These are phyloP conservation scores for Hanseniaspora guilliermondii DNA, from an alignment of 805 yeast species.

Conservation along the genomic window DNA sequence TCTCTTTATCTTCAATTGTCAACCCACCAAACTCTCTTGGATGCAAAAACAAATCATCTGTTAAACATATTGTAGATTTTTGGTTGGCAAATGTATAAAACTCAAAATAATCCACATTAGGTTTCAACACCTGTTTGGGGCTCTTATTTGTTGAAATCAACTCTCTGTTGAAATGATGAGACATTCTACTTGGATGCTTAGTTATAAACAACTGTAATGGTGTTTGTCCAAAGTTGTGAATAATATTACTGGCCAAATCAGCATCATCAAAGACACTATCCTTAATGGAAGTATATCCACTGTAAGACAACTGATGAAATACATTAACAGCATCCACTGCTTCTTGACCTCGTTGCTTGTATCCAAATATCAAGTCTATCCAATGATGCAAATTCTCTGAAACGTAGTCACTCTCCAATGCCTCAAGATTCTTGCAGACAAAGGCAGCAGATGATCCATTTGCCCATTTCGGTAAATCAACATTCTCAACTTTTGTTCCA, in stretches of 20 bases:
- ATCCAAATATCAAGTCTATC: slow-evolving; percentile 80
- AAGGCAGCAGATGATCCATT: slow-evolving; percentile 62
- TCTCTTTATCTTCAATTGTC: background rate
- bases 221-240: slow-evolving; percentile 86
- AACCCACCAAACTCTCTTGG: background rate
- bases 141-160: background rate
- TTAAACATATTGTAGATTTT: background rate
- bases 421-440: slow-evolving; percentile 64
- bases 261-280: slow-evolving; percentile 55
- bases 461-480: slow-evolving; percentile 74
- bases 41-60: background rate
- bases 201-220: slow-evolving; percentile 55
- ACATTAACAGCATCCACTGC: slow-evolving; percentile 62
- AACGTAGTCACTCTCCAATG: slow-evolving; percentile 71
- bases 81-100: background rate
- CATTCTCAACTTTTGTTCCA: slow-evolving; percentile 46
- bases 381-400: slow-evolving; percentile 64
- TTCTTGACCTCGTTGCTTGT: slow-evolving; percentile 57
- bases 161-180: background rate
- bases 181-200: slow-evolving; percentile 48
- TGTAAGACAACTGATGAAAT: slow-evolving; percentile 72
- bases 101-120: background rate
- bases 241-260: slow-evolving; percentile 67
- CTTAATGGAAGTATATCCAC: slow-evolving; percentile 71
- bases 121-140: slow-evolving; percentile 16